A percentile compares a stretch with the other conserved stretches of the same genome.
Conservation (phyloP, 1,284 basidiomycete genomes). For the Pseudozyma flocculosa region DNA sequence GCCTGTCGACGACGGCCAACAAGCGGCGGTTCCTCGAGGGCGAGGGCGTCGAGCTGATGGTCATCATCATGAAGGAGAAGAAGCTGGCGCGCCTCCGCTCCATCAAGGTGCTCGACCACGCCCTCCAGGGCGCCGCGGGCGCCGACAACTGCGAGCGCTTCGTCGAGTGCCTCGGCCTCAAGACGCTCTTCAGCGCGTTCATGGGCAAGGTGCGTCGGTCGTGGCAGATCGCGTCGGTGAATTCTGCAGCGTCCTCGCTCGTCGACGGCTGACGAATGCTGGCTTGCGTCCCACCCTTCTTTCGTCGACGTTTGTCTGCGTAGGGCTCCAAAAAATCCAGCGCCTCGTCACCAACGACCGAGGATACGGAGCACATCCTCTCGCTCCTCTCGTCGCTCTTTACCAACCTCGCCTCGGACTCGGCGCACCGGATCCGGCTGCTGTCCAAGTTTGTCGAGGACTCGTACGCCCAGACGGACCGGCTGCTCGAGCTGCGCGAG, state of each 20-base stretch:
- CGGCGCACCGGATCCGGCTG: slow-evolving; percentile 75
- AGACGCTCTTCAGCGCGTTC: slow-evolving; percentile 81
- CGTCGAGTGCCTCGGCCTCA: slow-evolving; percentile 82
- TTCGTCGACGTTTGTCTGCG: too few species aligned
- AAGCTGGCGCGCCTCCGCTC: slow-evolving; percentile 65
- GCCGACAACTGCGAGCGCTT: slow-evolving; percentile 73
- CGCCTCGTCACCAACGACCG: background rate
- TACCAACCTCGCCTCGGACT: slow-evolving; percentile 84
- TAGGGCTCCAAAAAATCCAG: slow-evolving; percentile 5
- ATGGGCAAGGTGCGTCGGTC: slow-evolving; percentile 64
- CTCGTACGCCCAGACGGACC: slow-evolving; percentile 88
- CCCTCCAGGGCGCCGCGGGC: slow-evolving; percentile 78
- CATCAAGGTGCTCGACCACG: slow-evolving; percentile 80
- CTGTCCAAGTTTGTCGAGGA: slow-evolving; percentile 90
- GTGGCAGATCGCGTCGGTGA: too few species aligned
- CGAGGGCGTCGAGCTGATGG: slow-evolving; percentile 95
- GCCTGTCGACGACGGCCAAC: slow-evolving; percentile 63
- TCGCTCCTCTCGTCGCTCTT: slow-evolving; percentile 85
- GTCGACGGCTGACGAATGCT: too few species aligned
- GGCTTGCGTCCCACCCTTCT: too few species aligned
- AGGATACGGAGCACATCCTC: slow-evolving; percentile 69
- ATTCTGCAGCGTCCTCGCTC: too few species aligned
- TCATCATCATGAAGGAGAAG: slow-evolving; percentile 85
- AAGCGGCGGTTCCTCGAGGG: slow-evolving; percentile 81
- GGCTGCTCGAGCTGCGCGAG: slow-evolving; percentile 83